Evolutionary conservation across 257 asterid genomes (phyloP), one percentile per base, ranked within the genome.

Genomic region (Jaltomata sinuosa): DNA sequence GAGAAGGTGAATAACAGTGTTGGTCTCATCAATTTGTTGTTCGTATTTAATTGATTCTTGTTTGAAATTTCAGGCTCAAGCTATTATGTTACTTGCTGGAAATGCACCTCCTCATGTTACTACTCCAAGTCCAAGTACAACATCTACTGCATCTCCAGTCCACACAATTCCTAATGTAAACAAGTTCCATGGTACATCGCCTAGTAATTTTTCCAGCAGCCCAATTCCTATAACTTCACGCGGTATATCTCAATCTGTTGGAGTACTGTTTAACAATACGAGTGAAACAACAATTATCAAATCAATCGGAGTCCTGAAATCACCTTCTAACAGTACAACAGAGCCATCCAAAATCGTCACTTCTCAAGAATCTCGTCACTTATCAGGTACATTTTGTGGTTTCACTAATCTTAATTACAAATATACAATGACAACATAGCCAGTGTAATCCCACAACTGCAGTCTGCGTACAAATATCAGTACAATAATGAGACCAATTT

Each of bases 71-170:
- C 71, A 93, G 97, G 97, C 94, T 86, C 93, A 93, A 77, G 97
- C 94, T 42, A 93, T 93, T 31, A 91, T 91, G 94, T 64, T 91
- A 53, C 87, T 93, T 82, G 97, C 97, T 36, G 94, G 97, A 80
- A 92, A 93, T 27, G 92, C 91, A 53, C 92, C 93, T 12, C 42
- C 90, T 19, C n/a, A n/a, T n/a, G 29, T 15, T 77, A 74, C 86
- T n/a, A n/a, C n/a, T n/a, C n/a, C n/a, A n/a, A n/a, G n/a, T 83
- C 81, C 93, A 34, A 84, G 42, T 72, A 74, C 93, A 32, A 54
- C 90, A 7, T 62, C 87, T 0, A 53, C 91, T 14, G 54, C 88
- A 50, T 79, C 93, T 89, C 95, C 92, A 21, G 83, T 87, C 55
- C 94, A 84, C 42, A 80, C 87, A 61, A 34, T 91, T n/a, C 72